A percentile compares a stretch with the other conserved stretches of the same genome.
Evolutionary conservation across 768 basidiomycete genomes (phyloP).

Genomic region (Suillus cothurnatus): DNA sequence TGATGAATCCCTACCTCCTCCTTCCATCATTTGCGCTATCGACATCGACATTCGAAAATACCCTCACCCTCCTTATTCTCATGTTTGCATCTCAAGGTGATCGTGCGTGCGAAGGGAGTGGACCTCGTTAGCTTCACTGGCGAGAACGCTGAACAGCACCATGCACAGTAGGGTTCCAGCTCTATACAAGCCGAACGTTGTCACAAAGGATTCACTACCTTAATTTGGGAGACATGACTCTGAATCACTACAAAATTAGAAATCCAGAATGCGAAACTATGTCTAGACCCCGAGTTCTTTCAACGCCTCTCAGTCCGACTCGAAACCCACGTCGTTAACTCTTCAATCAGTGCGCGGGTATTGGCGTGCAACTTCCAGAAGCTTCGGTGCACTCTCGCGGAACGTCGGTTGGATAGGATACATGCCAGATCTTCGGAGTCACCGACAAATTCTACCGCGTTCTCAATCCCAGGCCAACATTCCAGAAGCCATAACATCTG

Average conservation of each 20-base stretch:
- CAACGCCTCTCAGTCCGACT: neutral
- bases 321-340: neutral
- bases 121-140: neutral
- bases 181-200: neutral
- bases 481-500: neutral
- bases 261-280: neutral
- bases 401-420: neutral
- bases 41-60: constrained; percentile 82
- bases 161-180: neutral
- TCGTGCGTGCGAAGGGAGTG: neutral
- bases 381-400: fast-evolving
- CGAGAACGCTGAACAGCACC: neutral
- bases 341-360: neutral
- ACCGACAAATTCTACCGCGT: neutral
- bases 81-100: constrained; percentile 60
- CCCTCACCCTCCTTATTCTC: constrained; percentile 63
- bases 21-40: constrained; percentile 81
- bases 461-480: neutral
- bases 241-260: neutral
- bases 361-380: neutral
- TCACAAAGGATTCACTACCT: neutral
- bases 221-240: neutral
- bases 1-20: constrained; percentile 88
- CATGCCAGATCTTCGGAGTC: neutral
- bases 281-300: neutral